These are phyloP conservation scores for Ceratocystis destructans DNA, from an alignment of 2,329 filamentous ascomycete genomes.

Conservation along the genomic window DNA sequence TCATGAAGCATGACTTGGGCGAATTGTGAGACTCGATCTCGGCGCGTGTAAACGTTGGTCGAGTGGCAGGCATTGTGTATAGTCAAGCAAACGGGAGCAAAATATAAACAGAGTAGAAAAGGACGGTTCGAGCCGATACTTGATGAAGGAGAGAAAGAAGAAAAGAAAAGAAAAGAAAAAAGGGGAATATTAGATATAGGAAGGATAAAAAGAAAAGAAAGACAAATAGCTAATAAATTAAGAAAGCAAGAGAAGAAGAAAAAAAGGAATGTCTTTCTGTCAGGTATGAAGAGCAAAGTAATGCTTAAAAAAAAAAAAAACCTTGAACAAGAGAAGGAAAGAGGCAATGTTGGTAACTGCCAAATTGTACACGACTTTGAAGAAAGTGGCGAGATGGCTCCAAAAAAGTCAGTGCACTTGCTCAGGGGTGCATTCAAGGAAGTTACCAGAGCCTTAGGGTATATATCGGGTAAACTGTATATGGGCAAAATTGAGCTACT, in stretches of 20 bases:
- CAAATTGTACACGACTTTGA: not conserved
- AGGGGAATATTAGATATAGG: not conserved
- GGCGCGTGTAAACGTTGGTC: constrained; percentile 68
- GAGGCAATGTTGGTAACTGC: not conserved
- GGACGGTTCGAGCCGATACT: not conserved
- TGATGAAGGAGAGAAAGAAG: constrained; percentile 11
- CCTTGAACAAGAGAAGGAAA: not conserved
- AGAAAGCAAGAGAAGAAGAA: constrained; percentile 13
- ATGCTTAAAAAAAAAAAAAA: constrained; percentile 1
- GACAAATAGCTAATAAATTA: constrained; percentile 1
- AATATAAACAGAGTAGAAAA: not conserved
- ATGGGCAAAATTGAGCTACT: not conserved
- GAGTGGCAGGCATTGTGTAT: constrained; percentile 49
- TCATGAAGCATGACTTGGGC: constrained; percentile 80
- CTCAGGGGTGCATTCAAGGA: not conserved
- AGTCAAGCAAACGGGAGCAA: not conserved
- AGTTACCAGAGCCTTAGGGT: not conserved
- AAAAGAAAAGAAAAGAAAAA: not conserved
- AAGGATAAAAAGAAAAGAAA: constrained; percentile 15
- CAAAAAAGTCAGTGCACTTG: not conserved
- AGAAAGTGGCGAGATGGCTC: not conserved
- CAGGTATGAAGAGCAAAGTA: not conserved
- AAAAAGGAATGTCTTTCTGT: constrained; percentile 4
- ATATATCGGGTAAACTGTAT: not conserved
- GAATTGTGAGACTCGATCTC: constrained; percentile 75